These are phyloP conservation scores for Strobilomyces dryophilus DNA, from an alignment of 768 basidiomycete genomes.

Conservation along the genomic window DNA sequence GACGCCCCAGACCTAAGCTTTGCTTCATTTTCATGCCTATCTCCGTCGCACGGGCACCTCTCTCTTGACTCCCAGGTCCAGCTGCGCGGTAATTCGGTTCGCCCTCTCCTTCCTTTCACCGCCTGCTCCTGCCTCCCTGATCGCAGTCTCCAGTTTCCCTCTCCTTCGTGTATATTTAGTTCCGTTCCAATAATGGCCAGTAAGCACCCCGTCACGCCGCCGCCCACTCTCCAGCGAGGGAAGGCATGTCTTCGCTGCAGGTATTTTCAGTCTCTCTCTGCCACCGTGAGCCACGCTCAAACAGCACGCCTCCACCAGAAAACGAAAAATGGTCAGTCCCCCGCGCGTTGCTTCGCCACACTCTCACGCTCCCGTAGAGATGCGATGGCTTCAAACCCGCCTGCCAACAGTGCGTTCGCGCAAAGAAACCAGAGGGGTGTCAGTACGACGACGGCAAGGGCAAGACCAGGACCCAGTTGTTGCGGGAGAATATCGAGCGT, in stretches of 20 bases:
- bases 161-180: constrained; percentile 34
- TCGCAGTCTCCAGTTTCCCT: constrained; percentile 17
- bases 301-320: constrained; percentile 38
- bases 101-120: neutral
- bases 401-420: constrained; percentile 73
- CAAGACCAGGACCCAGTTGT: constrained; percentile 74
- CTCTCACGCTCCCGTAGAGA: constrained; percentile 42
- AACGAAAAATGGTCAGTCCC: constrained; percentile 60
- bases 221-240: constrained; percentile 54
- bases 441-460: constrained; percentile 85
- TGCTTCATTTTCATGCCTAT: constrained; percentile 26
- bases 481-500: constrained; percentile 71
- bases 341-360: neutral
- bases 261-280: constrained; percentile 32
- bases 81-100: constrained; percentile 7
- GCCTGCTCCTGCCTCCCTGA: neutral
- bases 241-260: constrained; percentile 74
- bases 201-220: constrained; percentile 26
- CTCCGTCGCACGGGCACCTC: constrained; percentile 11
- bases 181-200: constrained; percentile 34
- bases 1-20: neutral
- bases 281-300: constrained; percentile 10
- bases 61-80: constrained; percentile 5
- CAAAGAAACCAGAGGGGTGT: constrained; percentile 71
- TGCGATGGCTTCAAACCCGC: constrained; percentile 76